Evolutionary conservation across 2,329 filamentous ascomycete genomes (phyloP), one percentile per base, ranked within the genome.

Genomic region (Tolypocladium paradoxum): DNA sequence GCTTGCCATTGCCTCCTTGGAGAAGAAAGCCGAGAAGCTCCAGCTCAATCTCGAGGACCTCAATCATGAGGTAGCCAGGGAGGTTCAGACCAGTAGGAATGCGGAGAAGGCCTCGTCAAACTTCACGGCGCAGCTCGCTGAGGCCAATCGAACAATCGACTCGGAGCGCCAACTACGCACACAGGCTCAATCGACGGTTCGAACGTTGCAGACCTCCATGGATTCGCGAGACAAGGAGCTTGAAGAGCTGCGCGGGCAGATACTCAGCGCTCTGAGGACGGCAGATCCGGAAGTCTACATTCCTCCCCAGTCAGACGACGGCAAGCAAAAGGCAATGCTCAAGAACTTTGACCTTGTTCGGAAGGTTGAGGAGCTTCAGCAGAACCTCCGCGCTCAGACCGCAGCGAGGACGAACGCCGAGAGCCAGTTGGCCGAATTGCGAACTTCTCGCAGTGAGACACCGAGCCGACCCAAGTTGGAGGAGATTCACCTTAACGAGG

Each of bases 21-120:
- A 96, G 67, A 97, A 97, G 75, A 90, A 93, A 68, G 87, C 93
- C 51, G 92, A 97, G 70, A 96, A 96, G 70, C 76, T 97, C 31
- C 82, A 90, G 50, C 78, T 97, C 43, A 90, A 81, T 62, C 71
- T 97, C 9, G 92, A 99, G 66, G 92, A 99, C 66, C 76, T 96
- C 36, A 95, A 90, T 60, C 92, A 97, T 61, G 90, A 97, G 68
- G 80, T 96, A 52, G 87, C 88, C 49, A 81, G 90, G 33, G 92
- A 96, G 70, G 89, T 91, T 64, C 95, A 96, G 72, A 83, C 84
- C 22, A 93, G 85, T 64, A 84, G 92, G 55, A 93, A 88, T 65
- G 92, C 91, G 4, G 92, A 97, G 70, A 95, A 96, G 68, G 81
- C 84, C 24, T 85, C 89, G 20, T 95, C 90, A 0, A 87, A 83